Conservation (phyloP, 2,329 filamentous ascomycete genomes). For the Mariannaea elegans region DNA sequence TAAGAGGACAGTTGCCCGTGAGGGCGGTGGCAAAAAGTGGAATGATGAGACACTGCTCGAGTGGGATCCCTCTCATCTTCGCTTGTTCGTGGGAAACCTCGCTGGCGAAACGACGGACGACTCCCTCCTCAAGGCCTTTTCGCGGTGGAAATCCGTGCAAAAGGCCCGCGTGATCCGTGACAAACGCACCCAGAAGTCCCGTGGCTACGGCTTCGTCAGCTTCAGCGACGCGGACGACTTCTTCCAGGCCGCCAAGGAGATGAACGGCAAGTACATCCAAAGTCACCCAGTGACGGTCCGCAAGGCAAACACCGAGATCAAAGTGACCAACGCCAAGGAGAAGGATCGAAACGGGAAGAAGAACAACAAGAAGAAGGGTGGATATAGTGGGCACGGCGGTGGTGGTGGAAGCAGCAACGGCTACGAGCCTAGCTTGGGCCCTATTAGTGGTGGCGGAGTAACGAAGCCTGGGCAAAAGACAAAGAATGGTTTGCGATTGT, state of each 20-base stretch:
- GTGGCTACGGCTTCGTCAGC: slow-evolving; percentile 95
- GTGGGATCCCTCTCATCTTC: slow-evolving; percentile 95
- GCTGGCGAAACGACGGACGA: slow-evolving; percentile 98
- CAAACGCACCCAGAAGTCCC: slow-evolving; percentile 95
- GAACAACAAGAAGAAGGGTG: slow-evolving; percentile 49
- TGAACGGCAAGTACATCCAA: slow-evolving; percentile 99
- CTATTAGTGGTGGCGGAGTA: slow-evolving; percentile 60
- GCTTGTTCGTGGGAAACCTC: slow-evolving; percentile 95
- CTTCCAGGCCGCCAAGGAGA: slow-evolving; percentile 95
- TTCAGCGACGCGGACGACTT: slow-evolving; percentile 96
- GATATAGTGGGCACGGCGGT: slow-evolving; percentile 37
- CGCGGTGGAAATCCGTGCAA: slow-evolving; percentile 85
- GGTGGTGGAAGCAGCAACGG: slow-evolving; percentile 43
- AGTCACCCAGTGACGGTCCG: slow-evolving; percentile 91
- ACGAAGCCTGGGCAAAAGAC: slow-evolving; percentile 72
- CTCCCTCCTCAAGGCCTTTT: slow-evolving; percentile 91
- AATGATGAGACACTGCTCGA: slow-evolving; percentile 87
- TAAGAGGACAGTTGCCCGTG: slow-evolving; percentile 86
- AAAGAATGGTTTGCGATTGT: slow-evolving; percentile 69
- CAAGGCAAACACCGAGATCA: slow-evolving; percentile 92
- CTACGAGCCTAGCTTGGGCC: slow-evolving; percentile 62
- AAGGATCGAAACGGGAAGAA: slow-evolving; percentile 54
- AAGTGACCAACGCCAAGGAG: slow-evolving; percentile 74
- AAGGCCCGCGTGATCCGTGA: slow-evolving; percentile 95
- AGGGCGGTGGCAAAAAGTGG: slow-evolving; percentile 93